Evolutionary conservation across 805 yeast species (phyloP).

Genomic region (Schwanniomyces yamadae): DNA sequence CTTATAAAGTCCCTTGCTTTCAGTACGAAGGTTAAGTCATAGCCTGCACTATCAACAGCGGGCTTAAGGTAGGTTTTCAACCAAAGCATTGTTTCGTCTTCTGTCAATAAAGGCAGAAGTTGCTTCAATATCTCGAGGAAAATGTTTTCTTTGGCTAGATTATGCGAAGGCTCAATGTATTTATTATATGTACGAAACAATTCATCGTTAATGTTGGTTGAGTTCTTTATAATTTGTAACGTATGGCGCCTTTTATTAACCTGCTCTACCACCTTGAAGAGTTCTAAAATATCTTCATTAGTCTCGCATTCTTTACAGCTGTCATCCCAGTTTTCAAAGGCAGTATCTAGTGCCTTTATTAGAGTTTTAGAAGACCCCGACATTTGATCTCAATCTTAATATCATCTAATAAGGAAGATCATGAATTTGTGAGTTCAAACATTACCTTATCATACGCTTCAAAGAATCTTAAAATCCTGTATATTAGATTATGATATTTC

Average conservation of each 20-base stretch:
- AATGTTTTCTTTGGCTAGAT: constrained; percentile 30
- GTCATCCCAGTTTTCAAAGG: constrained; percentile 23
- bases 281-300: constrained; percentile 10
- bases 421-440: no score
- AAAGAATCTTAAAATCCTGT: no score
- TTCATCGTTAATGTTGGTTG: constrained; percentile 34
- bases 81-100: constrained; percentile 46
- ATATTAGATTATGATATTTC: no score
- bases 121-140: constrained; percentile 40
- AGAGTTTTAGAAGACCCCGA: constrained; percentile 28
- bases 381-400: constrained; percentile 10
- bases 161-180: constrained; percentile 25
- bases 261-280: constrained; percentile 14
- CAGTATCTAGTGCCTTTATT: constrained; percentile 21
- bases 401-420: no score
- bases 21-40: constrained; percentile 35
- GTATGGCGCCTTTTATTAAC: constrained; percentile 35
- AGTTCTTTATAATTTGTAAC: constrained; percentile 23
- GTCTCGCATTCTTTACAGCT: constrained; percentile 6
- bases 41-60: constrained; percentile 61
- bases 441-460: no score
- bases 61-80: constrained; percentile 45
- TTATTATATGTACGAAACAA: constrained; percentile 33
- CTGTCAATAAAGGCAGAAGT: constrained; percentile 30
- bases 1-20: constrained; percentile 28